These are phyloP conservation scores for Colletotrichum spaethianum DNA, from an alignment of 2,329 filamentous ascomycete genomes.

Conservation along the genomic window DNA sequence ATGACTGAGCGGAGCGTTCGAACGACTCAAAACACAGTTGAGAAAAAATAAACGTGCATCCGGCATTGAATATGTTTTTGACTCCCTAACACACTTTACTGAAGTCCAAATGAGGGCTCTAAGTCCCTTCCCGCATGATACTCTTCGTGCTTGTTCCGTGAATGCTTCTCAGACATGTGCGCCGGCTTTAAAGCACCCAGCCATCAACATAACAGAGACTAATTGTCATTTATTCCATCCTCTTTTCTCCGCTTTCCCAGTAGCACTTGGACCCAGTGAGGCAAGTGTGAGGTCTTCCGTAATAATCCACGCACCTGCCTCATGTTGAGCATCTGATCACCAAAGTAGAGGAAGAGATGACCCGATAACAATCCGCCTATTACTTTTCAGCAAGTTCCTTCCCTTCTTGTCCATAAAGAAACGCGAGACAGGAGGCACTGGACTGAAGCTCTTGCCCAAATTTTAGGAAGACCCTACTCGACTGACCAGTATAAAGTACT, in stretches of 20 bases:
- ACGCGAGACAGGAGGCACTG: too few species aligned
- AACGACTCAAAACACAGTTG: not conserved
- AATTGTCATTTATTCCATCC: not conserved
- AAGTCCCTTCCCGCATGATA: not conserved
- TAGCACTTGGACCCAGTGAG: not conserved
- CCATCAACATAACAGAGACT: not conserved
- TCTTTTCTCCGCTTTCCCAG: too few species aligned
- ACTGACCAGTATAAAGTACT: not conserved
- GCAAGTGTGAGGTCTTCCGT: not conserved
- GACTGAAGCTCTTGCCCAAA: not conserved
- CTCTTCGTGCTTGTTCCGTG: not conserved
- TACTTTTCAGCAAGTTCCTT: not conserved
- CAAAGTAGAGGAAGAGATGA: not conserved
- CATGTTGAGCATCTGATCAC: not conserved
- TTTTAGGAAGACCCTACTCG: not conserved
- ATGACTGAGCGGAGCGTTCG: constrained; percentile 48
- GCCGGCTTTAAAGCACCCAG: not conserved
- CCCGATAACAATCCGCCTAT: not conserved
- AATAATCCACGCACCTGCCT: not conserved
- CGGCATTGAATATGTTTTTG: not conserved
- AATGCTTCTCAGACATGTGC: not conserved
- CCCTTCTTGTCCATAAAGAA: not conserved
- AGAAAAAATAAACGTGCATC: not conserved
- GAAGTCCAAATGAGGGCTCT: not conserved
- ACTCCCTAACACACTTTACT: not conserved